Evolutionary conservation across 2,329 filamentous ascomycete genomes (phyloP).

Genomic region (Grosmannia clavigera): DNA sequence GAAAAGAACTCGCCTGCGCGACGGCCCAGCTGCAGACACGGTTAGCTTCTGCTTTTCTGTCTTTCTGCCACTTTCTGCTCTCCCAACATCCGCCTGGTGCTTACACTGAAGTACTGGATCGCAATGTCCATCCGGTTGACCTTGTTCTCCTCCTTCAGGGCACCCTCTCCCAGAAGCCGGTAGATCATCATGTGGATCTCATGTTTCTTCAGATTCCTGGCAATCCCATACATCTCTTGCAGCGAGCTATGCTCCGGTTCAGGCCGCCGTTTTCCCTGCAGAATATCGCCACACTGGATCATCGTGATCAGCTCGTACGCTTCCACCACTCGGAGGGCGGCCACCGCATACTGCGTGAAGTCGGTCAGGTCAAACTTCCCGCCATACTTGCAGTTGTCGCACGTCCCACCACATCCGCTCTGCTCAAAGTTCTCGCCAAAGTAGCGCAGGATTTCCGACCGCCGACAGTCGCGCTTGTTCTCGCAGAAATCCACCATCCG

Average conservation of each 20-base stretch:
- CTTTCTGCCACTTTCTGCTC: too few species aligned
- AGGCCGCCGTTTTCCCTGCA: slow-evolving; percentile 57
- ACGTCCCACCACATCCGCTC: slow-evolving; percentile 59
- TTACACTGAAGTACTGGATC: slow-evolving; percentile 58
- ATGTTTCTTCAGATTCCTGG: slow-evolving; percentile 55
- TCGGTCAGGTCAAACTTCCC: slow-evolving; percentile 61
- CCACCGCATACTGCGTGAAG: slow-evolving; percentile 61
- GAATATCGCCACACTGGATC: slow-evolving; percentile 70
- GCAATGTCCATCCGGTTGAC: slow-evolving; percentile 55
- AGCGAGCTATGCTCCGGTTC: slow-evolving; percentile 31
- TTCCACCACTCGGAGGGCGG: slow-evolving; percentile 57
- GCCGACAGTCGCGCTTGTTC: slow-evolving; percentile 75
- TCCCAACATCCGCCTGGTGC: slow-evolving; percentile 14
- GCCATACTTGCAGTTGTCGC: slow-evolving; percentile 79
- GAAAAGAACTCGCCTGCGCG: slow-evolving; percentile 29
- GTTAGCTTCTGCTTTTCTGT: too few species aligned
- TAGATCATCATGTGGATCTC: slow-evolving; percentile 80
- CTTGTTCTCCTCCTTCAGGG: slow-evolving; percentile 57
- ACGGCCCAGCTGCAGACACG: slow-evolving; percentile 25
- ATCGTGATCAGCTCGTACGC: slow-evolving; percentile 54
- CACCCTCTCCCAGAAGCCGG: slow-evolving; percentile 59
- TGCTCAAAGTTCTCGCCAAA: slow-evolving; percentile 76
- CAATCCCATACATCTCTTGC: slow-evolving; percentile 51
- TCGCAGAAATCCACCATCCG: slow-evolving; percentile 81
- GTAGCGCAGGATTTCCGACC: slow-evolving; percentile 81